These are phyloP conservation scores for Komagataella ulmi DNA, from an alignment of 805 yeast genomes.

Conservation along the genomic window DNA sequence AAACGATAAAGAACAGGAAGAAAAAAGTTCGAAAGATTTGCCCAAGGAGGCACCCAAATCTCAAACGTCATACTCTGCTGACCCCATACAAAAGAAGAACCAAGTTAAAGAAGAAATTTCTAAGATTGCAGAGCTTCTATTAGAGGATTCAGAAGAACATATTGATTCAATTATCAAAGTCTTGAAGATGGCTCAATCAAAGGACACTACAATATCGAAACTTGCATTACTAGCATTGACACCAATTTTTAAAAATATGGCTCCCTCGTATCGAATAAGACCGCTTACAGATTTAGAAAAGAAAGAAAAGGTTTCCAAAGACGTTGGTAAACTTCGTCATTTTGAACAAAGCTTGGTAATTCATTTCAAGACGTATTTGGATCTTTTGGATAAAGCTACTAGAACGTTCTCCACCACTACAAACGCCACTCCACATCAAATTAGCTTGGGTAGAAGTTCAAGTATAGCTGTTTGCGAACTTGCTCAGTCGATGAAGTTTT, in stretches of 20 bases:
- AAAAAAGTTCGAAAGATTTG: constrained; percentile 1
- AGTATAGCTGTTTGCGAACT: constrained; percentile 73
- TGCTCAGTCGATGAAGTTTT: constrained; percentile 52
- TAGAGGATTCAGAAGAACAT: constrained; percentile 86
- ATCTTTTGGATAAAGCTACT: constrained; percentile 26
- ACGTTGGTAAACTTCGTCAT: constrained; percentile 60
- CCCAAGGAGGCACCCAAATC: constrained; percentile 11
- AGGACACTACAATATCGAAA: constrained; percentile 51
- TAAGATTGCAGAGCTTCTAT: constrained; percentile 57
- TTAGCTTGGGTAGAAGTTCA: constrained; percentile 42
- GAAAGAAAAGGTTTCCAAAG: constrained; percentile 72
- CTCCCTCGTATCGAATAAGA: constrained; percentile 82
- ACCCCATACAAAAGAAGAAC: constrained; percentile 35
- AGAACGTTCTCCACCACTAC: constrained; percentile 18
- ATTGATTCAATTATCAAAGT: constrained; percentile 49
- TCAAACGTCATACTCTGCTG: constrained; percentile 28
- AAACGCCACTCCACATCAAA: constrained; percentile 18
- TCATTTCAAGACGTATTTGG: constrained; percentile 58
- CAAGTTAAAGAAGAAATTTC: constrained; percentile 78
- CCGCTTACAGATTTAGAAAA: constrained; percentile 72
- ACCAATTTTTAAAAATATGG: constrained; percentile 71
- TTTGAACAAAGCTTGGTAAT: constrained; percentile 71
- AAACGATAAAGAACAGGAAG: constrained; percentile 7
- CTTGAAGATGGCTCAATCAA: constrained; percentile 56
- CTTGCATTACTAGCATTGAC: constrained; percentile 68